Conservation (phyloP, 2,329 filamentous ascomycete genomes). For the Penicillium glabrum region DNA sequence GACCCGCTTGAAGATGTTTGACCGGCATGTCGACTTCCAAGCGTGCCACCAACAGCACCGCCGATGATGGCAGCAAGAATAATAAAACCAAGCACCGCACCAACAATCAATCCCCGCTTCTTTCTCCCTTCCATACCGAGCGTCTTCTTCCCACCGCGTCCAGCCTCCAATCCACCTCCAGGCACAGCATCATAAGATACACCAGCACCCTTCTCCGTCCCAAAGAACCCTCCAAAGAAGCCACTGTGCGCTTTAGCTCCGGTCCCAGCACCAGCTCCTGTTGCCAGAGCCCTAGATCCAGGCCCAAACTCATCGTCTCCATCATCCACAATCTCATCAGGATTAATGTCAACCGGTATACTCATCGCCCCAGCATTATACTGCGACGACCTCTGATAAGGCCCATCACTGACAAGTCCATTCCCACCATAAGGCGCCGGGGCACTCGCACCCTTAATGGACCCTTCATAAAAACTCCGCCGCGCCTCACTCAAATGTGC, state of each 20-base stretch:
- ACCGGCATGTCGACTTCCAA: constrained; percentile 56
- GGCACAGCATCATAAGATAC: constrained; percentile 59
- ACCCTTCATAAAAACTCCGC: constrained; percentile 33
- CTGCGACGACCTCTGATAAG: constrained; percentile 62
- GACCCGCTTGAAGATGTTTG: constrained; percentile 41
- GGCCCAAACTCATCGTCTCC: constrained; percentile 73
- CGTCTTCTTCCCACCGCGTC: constrained; percentile 60
- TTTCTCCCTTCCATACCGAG: constrained; percentile 64
- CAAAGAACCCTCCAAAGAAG: constrained; percentile 46
- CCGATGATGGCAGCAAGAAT: constrained; percentile 69
- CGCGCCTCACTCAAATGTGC: constrained; percentile 34
- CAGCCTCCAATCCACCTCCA: constrained; percentile 28
- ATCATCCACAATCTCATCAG: constrained; percentile 79
- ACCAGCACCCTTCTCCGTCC: constrained; percentile 41
- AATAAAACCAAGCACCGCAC: constrained; percentile 65
- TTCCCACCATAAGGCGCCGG: constrained; percentile 1
- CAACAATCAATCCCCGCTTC: constrained; percentile 68
- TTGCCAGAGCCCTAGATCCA: constrained; percentile 23
- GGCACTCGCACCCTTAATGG: not conserved
- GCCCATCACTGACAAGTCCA: constrained; percentile 57
- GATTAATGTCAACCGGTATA: constrained; percentile 62
- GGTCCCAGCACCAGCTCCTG: constrained; percentile 45
- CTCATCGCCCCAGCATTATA: constrained; percentile 54
- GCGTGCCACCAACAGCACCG: constrained; percentile 70
- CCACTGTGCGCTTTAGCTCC: constrained; percentile 28